Conservation (phyloP, 2,329 filamentous ascomycete genomes). For the Exserohilum turcica region DNA sequence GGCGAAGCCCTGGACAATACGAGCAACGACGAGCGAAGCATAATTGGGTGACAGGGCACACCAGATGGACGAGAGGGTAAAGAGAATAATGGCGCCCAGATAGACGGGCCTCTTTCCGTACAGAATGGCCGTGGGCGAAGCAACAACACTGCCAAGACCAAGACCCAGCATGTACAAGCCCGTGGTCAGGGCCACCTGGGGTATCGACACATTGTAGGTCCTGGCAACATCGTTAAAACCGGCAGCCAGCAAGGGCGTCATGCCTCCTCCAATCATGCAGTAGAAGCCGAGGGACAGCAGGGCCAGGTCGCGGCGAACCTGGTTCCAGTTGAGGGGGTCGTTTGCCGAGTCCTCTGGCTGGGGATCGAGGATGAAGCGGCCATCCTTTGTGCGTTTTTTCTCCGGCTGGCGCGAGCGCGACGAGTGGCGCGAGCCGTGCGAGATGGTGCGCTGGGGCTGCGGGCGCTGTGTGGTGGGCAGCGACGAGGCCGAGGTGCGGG, state of each 20-base stretch:
- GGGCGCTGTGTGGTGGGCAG: conserved; percentile 43
- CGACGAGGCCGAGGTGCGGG: conserved; percentile 62
- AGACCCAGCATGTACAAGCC: conserved; percentile 94
- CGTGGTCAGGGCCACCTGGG: conserved; percentile 82
- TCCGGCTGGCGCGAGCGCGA: conserved; percentile 36
- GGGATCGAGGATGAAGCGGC: conserved; percentile 83
- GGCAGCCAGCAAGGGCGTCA: conserved; percentile 87
- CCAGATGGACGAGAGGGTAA: conserved; percentile 79
- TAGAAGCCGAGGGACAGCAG: conserved; percentile 86
- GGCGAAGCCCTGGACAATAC: conserved; percentile 85
- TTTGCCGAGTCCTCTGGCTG: conserved; percentile 91
- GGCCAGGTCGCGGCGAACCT: conserved; percentile 78
- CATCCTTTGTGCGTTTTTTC: conserved; percentile 80
- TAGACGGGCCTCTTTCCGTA: conserved; percentile 93
- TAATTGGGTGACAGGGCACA: conserved; percentile 84
- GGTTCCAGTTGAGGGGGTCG: conserved; percentile 90
- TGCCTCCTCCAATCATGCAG: conserved; percentile 90
- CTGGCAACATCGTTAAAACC: conserved; percentile 82
- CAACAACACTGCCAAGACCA: conserved; percentile 80
- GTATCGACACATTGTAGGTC: conserved; percentile 68
- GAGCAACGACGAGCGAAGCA: conserved; percentile 75
- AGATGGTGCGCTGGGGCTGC: conserved; percentile 18
- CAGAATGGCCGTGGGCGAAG: conserved; percentile 87
- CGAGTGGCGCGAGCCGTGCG: conserved; percentile 31
- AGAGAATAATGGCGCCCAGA: conserved; percentile 75